Percentiles rank a stretch among this genome's conserved stretches.
phyloP scores from a whole-genome alignment of 2,329 filamentous ascomycete species.

The Phyllosticta ampelicida region DNA sequence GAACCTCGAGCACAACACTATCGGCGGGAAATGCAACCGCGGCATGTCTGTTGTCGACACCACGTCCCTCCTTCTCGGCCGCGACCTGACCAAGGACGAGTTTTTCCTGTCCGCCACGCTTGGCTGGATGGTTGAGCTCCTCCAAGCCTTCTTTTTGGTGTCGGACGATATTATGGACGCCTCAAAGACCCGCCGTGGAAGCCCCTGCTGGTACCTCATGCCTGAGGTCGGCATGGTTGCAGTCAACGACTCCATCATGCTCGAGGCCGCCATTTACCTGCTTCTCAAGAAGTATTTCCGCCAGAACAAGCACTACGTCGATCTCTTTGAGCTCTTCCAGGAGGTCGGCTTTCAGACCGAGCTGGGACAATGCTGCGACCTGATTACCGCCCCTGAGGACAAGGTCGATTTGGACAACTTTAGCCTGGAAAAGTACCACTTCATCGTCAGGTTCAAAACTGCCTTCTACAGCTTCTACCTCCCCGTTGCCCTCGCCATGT shows the following conservation, averaged over 20 bases:
- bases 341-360: conserved; percentile 91
- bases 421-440: conserved; percentile 86
- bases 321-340: conserved; percentile 93
- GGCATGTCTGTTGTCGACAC: conserved; percentile 97
- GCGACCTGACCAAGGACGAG: conserved; percentile 64
- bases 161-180: conserved; percentile 98
- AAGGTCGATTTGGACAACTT: conserved; percentile 90
- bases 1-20: conserved; percentile 74
- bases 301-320: conserved; percentile 74
- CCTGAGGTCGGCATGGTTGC: conserved; percentile 86
- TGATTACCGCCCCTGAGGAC: conserved; percentile 93
- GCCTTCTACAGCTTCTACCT: conserved; percentile 99
- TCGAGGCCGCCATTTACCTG: conserved; percentile 75
- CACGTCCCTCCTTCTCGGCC: conserved; percentile 63
- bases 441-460: conserved; percentile 99
- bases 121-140: conserved; percentile 95
- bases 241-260: conserved; percentile 85
- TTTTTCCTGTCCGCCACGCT: conserved; percentile 82
- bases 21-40: conserved; percentile 96
- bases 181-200: conserved; percentile 86
- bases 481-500: conserved; percentile 79
- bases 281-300: conserved; percentile 93
- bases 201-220: conserved; percentile 93
- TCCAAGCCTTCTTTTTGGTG: conserved; percentile 98
- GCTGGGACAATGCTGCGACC: conserved; percentile 85